phyloP scores from a whole-genome alignment of 2,329 filamentous ascomycete species.

The Venturia nashicola region DNA sequence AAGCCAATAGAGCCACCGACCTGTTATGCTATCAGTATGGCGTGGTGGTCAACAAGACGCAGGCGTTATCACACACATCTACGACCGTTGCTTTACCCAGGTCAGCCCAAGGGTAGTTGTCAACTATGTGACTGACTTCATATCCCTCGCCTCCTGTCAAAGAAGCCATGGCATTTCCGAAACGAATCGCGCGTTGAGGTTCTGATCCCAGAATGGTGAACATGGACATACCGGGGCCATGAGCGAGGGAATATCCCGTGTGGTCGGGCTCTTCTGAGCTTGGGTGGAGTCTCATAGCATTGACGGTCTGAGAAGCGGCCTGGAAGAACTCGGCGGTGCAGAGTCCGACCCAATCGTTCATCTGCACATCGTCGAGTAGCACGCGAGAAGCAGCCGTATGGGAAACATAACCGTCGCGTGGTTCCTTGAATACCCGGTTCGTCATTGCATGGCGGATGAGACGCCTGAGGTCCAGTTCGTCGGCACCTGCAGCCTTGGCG shows the following conservation, averaged over 20 bases:
- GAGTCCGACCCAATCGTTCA: slow-evolving; percentile 8
- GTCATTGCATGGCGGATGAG: slow-evolving; percentile 24
- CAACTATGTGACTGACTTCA: slow-evolving; percentile 14
- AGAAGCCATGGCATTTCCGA: slow-evolving; percentile 21
- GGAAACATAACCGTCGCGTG: slow-evolving; percentile 7
- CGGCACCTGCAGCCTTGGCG: slow-evolving; percentile 17
- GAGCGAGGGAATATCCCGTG: slow-evolving; percentile 16
- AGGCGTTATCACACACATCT: slow-evolving; percentile 10
- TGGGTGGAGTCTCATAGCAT: slow-evolving; percentile 11
- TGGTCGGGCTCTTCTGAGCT: slow-evolving; percentile 17
- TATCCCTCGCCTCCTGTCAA: slow-evolving; percentile 19
- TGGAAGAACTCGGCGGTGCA: slow-evolving; percentile 9
- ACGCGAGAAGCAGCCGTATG: slow-evolving; percentile 9
- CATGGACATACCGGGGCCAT: slow-evolving; percentile 18
- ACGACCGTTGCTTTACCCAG: slow-evolving; percentile 10
- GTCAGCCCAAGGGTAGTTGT: slow-evolving; percentile 5
- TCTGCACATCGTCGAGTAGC: slow-evolving; percentile 1
- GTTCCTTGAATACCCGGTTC: slow-evolving; percentile 22
- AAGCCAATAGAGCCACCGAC: slow-evolving; percentile 10
- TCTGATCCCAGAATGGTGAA: slow-evolving; percentile 22
- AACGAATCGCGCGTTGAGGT: slow-evolving; percentile 18
- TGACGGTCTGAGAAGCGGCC: slow-evolving; percentile 3
- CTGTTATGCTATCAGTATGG: slow-evolving; percentile 8
- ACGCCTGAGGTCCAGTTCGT: slow-evolving; percentile 19
- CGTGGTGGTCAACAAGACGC: slow-evolving; percentile 9